Percentiles rank a stretch among this genome's conserved stretches.
phyloP scores from a whole-genome alignment of 1,284 basidiomycete genomes.

The Cryptococcus sp. region DNA sequence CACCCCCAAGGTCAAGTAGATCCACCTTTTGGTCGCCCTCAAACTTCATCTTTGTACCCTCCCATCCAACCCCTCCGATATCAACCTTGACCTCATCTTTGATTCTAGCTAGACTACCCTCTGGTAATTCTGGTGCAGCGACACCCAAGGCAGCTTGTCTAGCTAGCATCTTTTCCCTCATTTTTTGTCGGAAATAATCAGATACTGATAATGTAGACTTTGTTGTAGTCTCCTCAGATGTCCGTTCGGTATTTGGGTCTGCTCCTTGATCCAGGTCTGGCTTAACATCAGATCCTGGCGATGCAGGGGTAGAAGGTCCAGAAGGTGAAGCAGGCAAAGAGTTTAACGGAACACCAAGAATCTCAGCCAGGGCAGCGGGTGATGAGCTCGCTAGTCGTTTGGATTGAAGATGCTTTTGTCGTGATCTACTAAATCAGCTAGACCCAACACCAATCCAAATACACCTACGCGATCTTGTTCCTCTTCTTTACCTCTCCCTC shows the following conservation, averaged over 20 bases:
- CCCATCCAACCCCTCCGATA: constrained; percentile 32
- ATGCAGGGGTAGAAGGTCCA: constrained; percentile 8
- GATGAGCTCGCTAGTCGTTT: constrained; percentile 43
- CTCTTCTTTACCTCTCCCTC: constrained; percentile 20
- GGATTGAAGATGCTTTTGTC: constrained; percentile 39
- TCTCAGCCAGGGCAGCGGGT: constrained; percentile 46
- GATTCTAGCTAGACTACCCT: constrained; percentile 21
- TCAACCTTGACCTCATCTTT: constrained; percentile 22
- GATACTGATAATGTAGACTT: constrained; percentile 40
- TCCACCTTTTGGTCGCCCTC: constrained; percentile 15
- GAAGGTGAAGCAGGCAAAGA: constrained; percentile 27
- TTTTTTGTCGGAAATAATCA: constrained; percentile 46
- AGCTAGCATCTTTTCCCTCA: constrained; percentile 42
- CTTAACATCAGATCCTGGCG: constrained; percentile 12
- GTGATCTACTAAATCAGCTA: constrained; percentile 29
- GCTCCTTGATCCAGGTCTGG: background rate
- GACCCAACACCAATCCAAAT: background rate
- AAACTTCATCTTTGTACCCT: constrained; percentile 35
- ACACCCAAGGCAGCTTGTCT: constrained; percentile 19
- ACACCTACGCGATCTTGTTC: constrained; percentile 45
- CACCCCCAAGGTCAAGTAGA: background rate
- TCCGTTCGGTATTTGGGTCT: constrained; percentile 10
- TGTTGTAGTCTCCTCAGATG: constrained; percentile 27
- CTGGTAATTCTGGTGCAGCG: constrained; percentile 13
- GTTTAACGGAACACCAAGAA: constrained; percentile 42